Conservation (phyloP, 2,329 filamentous ascomycete genomes). For the Seiridium cupressi region DNA sequence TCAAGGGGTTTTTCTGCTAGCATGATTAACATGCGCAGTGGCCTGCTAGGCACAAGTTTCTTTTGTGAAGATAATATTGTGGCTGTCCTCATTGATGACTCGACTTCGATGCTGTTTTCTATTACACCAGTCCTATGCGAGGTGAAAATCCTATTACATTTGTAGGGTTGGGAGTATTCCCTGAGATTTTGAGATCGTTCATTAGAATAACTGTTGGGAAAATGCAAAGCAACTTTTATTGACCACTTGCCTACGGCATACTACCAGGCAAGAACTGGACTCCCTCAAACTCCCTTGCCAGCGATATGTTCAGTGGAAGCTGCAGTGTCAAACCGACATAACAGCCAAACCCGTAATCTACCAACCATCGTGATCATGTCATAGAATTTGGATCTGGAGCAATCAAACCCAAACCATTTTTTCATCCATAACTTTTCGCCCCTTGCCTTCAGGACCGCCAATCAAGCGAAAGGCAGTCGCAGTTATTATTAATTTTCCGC, state of each 20-base stretch:
- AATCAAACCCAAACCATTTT: background rate
- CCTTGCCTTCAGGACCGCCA: background rate
- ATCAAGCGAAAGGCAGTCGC: no score
- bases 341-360: background rate
- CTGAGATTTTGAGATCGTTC: background rate
- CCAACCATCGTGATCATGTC: slow-evolving; percentile 1
- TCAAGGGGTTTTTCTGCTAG: no score
- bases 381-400: background rate
- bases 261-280: slow-evolving; percentile 2
- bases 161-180: background rate
- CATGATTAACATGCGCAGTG: no score
- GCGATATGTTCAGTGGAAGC: background rate
- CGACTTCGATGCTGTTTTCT: no score
- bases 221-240: slow-evolving; percentile 11
- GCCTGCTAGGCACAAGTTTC: no score
- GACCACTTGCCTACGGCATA: slow-evolving; percentile 5
- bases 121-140: background rate
- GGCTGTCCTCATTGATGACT: no score
- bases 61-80: no score
- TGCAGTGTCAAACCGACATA: background rate
- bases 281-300: slow-evolving; percentile 8
- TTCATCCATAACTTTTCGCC: background rate
- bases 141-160: no score
- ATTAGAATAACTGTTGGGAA: background rate
- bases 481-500: no score